phyloP scores from a whole-genome alignment of 192 early-diverging fungal genomes.

The Linnemannia hyalina region DNA sequence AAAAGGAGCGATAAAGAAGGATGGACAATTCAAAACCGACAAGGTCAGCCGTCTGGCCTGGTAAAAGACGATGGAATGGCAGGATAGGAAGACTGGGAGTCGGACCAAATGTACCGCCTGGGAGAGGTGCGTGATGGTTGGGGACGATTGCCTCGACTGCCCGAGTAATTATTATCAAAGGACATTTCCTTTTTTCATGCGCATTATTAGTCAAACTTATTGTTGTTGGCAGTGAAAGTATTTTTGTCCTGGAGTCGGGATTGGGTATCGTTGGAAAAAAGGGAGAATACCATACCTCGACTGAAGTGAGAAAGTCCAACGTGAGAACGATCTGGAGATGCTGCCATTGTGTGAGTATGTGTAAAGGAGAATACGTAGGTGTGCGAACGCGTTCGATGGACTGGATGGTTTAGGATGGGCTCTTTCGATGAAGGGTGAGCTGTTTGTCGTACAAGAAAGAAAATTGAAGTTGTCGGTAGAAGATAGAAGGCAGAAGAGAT shows the following conservation, averaged over 20 bases:
- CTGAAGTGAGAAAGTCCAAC: neutral
- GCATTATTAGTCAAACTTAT: neutral
- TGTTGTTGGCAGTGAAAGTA: neutral
- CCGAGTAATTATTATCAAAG: neutral
- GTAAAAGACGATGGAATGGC: neutral
- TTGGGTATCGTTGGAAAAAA: neutral
- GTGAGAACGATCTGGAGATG: constrained; percentile 2
- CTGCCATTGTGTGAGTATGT: neutral
- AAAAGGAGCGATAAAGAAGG: neutral
- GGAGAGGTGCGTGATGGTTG: neutral
- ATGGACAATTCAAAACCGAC: neutral
- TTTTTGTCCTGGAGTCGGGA: neutral
- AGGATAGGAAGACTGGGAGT: neutral
- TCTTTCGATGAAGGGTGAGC: neutral
- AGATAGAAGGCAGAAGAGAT: neutral
- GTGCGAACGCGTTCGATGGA: neutral
- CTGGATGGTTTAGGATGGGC: neutral
- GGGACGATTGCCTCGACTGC: neutral
- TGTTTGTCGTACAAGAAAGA: neutral
- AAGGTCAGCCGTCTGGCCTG: too few species aligned
- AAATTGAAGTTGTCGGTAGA: neutral
- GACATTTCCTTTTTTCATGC: neutral
- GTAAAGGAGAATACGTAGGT: neutral
- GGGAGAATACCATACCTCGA: neutral
- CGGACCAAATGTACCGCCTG: neutral